Base-by-base conservation (phyloP, 306 rosid genomes). In the Ormosia semicastrata region DNA sequence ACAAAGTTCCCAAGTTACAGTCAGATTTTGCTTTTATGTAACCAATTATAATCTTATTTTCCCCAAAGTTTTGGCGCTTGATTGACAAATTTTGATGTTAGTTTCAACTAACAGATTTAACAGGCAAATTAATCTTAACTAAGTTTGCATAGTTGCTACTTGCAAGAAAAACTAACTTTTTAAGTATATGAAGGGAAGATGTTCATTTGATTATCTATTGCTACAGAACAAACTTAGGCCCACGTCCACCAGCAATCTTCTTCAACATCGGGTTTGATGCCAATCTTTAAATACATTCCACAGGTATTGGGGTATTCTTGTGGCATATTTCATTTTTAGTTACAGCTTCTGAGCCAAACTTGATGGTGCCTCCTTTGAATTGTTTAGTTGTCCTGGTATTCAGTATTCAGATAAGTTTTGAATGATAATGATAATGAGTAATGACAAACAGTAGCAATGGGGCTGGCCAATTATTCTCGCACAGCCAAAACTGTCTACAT, bases 331-430 rank as follows among this genome's bases (percentile, higher is more conserved):
- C 53, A 79, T 79, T 41, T 44, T 63, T 13, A 44, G 13, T 13
- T 15, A 18, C 72, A 59, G 36, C 52, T 59, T 43, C 17, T 33
- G 65, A 71, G 72, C 4, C 66, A 36, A 50, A 64, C 41, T 24
- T 60, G 39, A 78, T 34, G 6, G 60, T 77, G 81, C 74, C 65
- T 65, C 30, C 13, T 39, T 37, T 78, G 73, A 66, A 73, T 29
- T 73, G 37, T 72, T 64, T 24, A 39, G 32, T 63, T 73, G 47
- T 11, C 69, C 6, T 41, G 69, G 34, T 41, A 41, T 81, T 53
- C 65, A 32, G 11, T 39, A 18, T 11, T 65, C 40, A 53, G 14
- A 41, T 15, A 30, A 30, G 69, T 5, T 50, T 49, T 60, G 30
- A 9, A 46, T 80, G 37, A 72, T 52, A 41, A 11, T 73, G 52